Evolutionary conservation across 2,329 filamentous ascomycete species (phyloP).

Genomic region (Alternaria rosae): DNA sequence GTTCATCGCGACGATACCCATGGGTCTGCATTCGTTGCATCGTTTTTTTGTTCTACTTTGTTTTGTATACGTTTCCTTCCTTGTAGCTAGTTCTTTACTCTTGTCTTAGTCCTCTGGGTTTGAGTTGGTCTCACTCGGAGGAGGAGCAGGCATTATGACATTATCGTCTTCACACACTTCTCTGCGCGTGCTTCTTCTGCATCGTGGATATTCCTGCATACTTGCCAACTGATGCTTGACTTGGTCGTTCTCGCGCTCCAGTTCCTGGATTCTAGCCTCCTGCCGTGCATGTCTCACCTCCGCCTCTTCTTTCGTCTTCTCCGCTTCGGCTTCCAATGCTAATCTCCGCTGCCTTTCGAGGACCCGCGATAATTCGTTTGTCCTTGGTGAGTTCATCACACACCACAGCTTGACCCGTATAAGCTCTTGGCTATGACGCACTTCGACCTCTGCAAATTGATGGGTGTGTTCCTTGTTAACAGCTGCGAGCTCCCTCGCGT

Average conservation of each 20-base stretch:
- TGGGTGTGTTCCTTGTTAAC: background rate
- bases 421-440: background rate
- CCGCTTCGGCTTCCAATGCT: background rate
- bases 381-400: background rate
- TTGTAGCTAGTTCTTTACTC: background rate
- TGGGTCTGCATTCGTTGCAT: constrained; percentile 8
- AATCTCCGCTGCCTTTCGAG: background rate
- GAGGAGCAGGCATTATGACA: background rate
- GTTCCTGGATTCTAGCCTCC: background rate
- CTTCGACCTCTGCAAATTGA: background rate
- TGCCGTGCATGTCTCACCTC: background rate
- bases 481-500: background rate
- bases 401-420: background rate
- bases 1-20: constrained; percentile 10
- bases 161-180: background rate
- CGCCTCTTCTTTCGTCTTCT: background rate
- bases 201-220: background rate
- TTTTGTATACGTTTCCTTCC: background rate
- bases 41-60: background rate
- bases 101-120: background rate
- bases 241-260: background rate
- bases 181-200: background rate
- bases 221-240: background rate
- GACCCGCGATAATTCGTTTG: background rate
- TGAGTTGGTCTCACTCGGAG: background rate